Evolutionary conservation across 768 basidiomycete species (phyloP).

Genomic region (Suillus clintonianus): DNA sequence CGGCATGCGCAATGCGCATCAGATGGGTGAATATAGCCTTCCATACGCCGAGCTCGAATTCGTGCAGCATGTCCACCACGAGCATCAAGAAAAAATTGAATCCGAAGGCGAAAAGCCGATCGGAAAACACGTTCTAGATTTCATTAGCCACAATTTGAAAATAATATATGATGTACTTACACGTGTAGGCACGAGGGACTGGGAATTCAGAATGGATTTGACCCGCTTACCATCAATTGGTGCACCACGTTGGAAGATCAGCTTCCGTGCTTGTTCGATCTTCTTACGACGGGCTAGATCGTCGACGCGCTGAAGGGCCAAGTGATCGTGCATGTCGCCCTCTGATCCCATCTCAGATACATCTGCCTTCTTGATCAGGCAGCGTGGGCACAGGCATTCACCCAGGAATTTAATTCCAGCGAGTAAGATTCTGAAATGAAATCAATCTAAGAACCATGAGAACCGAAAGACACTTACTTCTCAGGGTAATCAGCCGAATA

Average conservation of each 20-base stretch:
- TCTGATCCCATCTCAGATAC: constrained; percentile 15
- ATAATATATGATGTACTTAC: background rate
- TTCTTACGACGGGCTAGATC: background rate
- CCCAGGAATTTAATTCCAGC: constrained; percentile 24
- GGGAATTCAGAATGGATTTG: background rate
- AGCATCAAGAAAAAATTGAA: constrained; percentile 15
- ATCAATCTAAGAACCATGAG: background rate
- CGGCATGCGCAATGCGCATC: background rate
- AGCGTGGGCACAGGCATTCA: constrained; percentile 26
- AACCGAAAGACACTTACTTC: constrained; percentile 12
- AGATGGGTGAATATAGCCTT: constrained; percentile 16
- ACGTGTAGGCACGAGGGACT: background rate
- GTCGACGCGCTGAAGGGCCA: background rate
- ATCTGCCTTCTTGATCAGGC: constrained; percentile 17
- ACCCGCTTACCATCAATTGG: constrained; percentile 4
- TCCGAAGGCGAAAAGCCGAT: background rate
- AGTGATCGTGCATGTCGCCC: constrained; percentile 1
- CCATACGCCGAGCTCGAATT: constrained; percentile 24
- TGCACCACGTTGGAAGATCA: constrained; percentile 4
- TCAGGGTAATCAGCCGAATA: constrained; percentile 27
- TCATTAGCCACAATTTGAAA: background rate
- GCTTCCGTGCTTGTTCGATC: constrained; percentile 3
- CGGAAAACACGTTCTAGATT: constrained; percentile 10
- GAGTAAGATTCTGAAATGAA: constrained; percentile 16
- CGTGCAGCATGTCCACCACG: constrained; percentile 20